phyloP scores from a whole-genome alignment of 257 asterid species.

The Plantago elongata region DNA sequence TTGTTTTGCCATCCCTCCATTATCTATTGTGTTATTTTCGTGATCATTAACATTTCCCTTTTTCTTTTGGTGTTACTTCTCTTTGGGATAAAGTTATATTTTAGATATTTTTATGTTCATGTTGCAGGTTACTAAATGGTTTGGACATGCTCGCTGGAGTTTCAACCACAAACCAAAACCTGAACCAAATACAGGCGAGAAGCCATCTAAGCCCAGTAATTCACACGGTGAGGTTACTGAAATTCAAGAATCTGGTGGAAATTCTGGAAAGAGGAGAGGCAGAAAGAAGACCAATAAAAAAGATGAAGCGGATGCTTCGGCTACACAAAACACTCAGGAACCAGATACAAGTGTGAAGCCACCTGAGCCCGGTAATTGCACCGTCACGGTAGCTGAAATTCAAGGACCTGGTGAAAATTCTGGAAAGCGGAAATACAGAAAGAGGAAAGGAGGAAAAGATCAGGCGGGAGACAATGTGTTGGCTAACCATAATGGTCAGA shows the following conservation, averaged over 20 bases:
- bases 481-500: conserved; percentile 1
- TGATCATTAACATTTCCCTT: background rate
- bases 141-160: conserved; percentile 88
- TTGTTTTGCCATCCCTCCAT: background rate
- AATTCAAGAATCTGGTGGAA: conserved; percentile 17
- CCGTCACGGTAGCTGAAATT: conserved; percentile 19
- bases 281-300: background rate
- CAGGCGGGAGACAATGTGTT: conserved; percentile 12
- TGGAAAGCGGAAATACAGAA: conserved; percentile 19
- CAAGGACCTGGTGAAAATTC: conserved; percentile 4
- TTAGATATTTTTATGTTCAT: background rate
- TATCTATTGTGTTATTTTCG: conserved; percentile 5
- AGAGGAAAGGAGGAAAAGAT: conserved; percentile 22
- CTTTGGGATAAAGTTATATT: background rate
- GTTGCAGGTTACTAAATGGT: conserved; percentile 77
- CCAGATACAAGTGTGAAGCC: conserved; percentile 4
- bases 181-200: conserved; percentile 32
- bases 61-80: background rate
- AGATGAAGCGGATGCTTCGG: background rate
- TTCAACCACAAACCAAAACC: conserved; percentile 45
- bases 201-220: conserved; percentile 26
- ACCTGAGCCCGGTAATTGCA: no score
- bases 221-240: conserved; percentile 17
- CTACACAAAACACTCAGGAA: background rate
- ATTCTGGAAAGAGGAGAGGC: conserved; percentile 3